These are phyloP conservation scores for Verticillium nubilum DNA, from an alignment of 2,329 filamentous ascomycete species.

Conservation along the genomic window DNA sequence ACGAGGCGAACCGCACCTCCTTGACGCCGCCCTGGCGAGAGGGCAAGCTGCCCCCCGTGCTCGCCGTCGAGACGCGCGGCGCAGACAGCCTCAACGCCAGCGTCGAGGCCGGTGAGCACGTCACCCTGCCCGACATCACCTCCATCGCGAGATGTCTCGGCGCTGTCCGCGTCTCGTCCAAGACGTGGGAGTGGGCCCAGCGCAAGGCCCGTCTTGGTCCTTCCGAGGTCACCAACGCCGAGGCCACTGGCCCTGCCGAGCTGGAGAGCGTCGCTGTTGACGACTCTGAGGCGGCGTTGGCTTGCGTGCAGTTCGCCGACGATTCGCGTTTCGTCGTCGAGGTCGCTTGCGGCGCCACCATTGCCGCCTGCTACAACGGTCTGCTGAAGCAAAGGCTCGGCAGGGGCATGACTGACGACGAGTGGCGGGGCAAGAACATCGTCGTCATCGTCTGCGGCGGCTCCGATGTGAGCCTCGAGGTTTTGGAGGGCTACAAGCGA, in stretches of 20 bases:
- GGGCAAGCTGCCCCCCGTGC: slow-evolving; percentile 39
- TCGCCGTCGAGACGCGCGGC: slow-evolving; percentile 73
- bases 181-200: slow-evolving; percentile 60
- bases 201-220: slow-evolving; percentile 14
- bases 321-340: slow-evolving; percentile 81
- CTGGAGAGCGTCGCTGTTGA: slow-evolving; percentile 56
- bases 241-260: slow-evolving; percentile 11
- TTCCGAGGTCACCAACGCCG: slow-evolving; percentile 6
- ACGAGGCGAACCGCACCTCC: not conserved
- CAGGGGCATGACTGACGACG: slow-evolving; percentile 41
- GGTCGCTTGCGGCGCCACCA: slow-evolving; percentile 74
- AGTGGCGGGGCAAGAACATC: slow-evolving; percentile 63
- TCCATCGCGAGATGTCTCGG: slow-evolving; percentile 72
- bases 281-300: slow-evolving; percentile 75
- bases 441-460: slow-evolving; percentile 85
- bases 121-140: slow-evolving; percentile 66
- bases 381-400: slow-evolving; percentile 57
- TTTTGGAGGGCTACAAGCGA: slow-evolving; percentile 53
- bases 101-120: slow-evolving; percentile 48
- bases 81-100: slow-evolving; percentile 63
- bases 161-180: slow-evolving; percentile 62
- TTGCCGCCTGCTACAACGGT: slow-evolving; percentile 63
- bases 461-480: slow-evolving; percentile 57
- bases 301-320: slow-evolving; percentile 70
- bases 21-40: slow-evolving; percentile 21